phyloP scores from a whole-genome alignment of 176 grass and related monocot genomes.

The Musa itinerans region DNA sequence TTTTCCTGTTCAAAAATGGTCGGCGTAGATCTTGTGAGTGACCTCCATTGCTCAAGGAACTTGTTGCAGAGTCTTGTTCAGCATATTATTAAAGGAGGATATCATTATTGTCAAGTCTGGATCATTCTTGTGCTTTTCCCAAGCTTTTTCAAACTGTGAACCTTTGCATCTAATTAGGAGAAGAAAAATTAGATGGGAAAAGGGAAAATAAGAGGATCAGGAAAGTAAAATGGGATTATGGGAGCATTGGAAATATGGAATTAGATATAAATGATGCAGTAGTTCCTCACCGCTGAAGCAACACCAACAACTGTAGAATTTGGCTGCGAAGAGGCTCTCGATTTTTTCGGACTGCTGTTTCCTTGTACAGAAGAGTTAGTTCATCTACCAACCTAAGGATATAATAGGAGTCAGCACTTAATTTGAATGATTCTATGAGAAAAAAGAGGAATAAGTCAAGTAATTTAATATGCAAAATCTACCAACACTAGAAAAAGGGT shows the following conservation, averaged over 20 bases:
- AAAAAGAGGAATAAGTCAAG: background rate
- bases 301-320: constrained; percentile 42
- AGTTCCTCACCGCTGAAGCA: constrained; percentile 59
- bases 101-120: constrained; percentile 52
- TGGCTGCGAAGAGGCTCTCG: constrained; percentile 40
- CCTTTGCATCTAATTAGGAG: constrained; percentile 57
- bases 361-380: constrained; percentile 68
- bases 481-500: background rate
- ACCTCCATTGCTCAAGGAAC: too few species aligned
- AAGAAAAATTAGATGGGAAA: background rate
- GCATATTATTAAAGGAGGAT: constrained; percentile 37
- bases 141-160: constrained; percentile 57
- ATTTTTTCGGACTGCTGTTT: constrained; percentile 56
- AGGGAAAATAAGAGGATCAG: background rate
- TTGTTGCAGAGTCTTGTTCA: constrained; percentile 5
- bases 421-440: background rate
- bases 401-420: background rate
- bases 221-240: background rate
- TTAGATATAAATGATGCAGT: constrained; percentile 2
- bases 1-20: too few species aligned
- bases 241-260: background rate
- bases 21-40: too few species aligned
- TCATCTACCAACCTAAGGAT: constrained; percentile 68
- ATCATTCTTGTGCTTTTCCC: constrained; percentile 79
- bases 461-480: background rate